Evolutionary conservation across 495 filamentous ascomycete species (phyloP), one percentile per base, ranked within the genome.

Genomic region (Trypethelium eluteriae): DNA sequence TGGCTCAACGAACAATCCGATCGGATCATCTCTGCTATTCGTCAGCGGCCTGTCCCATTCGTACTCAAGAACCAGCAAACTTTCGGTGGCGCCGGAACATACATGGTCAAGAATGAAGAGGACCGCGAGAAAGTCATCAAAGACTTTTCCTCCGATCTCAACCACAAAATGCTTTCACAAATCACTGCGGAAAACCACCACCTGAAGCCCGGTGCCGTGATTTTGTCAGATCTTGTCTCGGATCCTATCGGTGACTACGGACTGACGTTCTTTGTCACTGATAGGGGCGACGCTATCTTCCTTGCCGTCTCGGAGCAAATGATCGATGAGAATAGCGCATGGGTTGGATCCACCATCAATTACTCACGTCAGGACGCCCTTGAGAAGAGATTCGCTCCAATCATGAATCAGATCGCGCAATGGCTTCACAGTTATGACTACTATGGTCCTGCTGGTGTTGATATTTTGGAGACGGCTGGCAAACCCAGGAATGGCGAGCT

Each of bases 1-100:
- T 77, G 75, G 75, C 57, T 74, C 6, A 7, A 50, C 9, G 59
- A 49, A 39, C 71, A 77, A 38, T 68, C 66, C 12, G 14, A 14
- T 35, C 67, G 68, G 32, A 67, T 75, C 39, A 44, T 74, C 3
- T 36, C 35, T 0, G 63, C 63, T 7, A 47, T 77, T 38, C 46
- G 62, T 6, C 25, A n/a, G 16, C 66, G 70, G 3, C 38, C 64
- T 11, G 18, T 72, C 0, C 76, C 75, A 11, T 77, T 78, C 25
- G 75, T 78, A 16, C 18, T 77, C 62, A 77, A 78, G 64, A 76
- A 68, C 3, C 76, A 78, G 25, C 76, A 78, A 59, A 70, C 74
- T 38, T 76, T 73, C 62, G 72, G 72, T n/a, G 75, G 75, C 9
- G 74, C 73, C 3, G 76, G 76, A 18, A 76, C 75, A n/a, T 78